Evolutionary conservation across 495 filamentous ascomycete genomes (phyloP).

Genomic region (Neurospora africana): DNA sequence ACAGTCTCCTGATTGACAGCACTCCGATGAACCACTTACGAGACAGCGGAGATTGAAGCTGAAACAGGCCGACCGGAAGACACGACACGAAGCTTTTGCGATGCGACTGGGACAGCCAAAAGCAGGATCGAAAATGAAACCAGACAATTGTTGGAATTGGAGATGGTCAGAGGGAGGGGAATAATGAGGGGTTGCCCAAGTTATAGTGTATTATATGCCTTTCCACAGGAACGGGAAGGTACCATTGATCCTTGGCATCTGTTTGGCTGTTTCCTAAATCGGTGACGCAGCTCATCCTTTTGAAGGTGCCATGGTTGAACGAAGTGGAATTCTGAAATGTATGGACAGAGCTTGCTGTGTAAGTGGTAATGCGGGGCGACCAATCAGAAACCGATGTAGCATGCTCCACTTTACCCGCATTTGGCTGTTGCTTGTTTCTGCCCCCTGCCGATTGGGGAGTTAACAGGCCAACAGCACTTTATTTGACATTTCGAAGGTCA

Average conservation of each 20-base stretch:
- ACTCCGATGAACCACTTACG: background rate
- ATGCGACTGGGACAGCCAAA: background rate
- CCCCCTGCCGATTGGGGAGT: background rate
- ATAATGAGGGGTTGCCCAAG: background rate
- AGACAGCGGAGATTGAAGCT: background rate
- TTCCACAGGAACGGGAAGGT: background rate
- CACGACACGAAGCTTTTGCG: background rate
- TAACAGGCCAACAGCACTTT: background rate
- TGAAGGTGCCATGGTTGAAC: background rate
- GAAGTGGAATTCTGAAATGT: background rate
- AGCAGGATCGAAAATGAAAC: background rate
- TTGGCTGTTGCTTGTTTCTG: background rate
- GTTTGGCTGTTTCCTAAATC: background rate
- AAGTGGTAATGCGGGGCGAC: background rate
- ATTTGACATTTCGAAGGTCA: background rate
- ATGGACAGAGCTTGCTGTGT: background rate
- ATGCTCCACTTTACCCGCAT: background rate
- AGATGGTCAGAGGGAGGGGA: background rate
- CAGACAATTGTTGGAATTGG: background rate
- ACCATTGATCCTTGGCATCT: background rate
- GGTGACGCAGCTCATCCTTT: background rate
- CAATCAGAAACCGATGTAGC: background rate
- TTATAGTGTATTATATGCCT: too few relatives aligned
- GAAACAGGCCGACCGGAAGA: background rate
- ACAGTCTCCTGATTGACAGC: slow-evolving; percentile 10